Conservation (phyloP, 768 basidiomycete species). For the Strobilomyces dryophilus region DNA sequence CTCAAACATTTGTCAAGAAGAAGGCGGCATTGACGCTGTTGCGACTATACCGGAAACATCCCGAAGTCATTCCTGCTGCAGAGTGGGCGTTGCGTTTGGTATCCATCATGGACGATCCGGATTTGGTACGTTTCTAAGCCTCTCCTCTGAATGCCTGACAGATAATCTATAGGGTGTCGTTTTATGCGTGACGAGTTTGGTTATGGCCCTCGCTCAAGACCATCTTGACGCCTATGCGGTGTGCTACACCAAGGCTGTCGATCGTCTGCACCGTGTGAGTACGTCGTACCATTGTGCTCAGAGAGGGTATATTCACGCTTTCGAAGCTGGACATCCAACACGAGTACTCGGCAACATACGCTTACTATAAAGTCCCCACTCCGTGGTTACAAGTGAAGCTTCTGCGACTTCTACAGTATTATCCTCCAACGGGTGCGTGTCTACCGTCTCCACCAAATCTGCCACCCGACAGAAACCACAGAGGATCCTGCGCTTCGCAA, state of each 20-base stretch:
- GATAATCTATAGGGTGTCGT: conserved; percentile 73
- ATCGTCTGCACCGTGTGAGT: conserved; percentile 76
- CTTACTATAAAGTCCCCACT: conserved; percentile 96
- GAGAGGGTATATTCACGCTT: conserved; percentile 7
- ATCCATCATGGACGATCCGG: conserved; percentile 91
- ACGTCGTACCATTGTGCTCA: neutral
- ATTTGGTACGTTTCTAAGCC: conserved; percentile 54
- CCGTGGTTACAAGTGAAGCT: conserved; percentile 98
- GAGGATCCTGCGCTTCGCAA: conserved; percentile 80
- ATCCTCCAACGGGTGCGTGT: conserved; percentile 82
- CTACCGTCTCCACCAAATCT: neutral
- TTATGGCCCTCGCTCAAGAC: conserved; percentile 93
- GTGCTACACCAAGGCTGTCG: conserved; percentile 93
- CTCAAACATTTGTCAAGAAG: conserved; percentile 94
- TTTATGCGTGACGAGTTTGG: conserved; percentile 86
- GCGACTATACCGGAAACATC: conserved; percentile 92
- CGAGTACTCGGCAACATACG: conserved; percentile 84
- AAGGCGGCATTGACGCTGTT: conserved; percentile 95
- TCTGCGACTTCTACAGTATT: conserved; percentile 88
- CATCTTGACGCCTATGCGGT: conserved; percentile 86
- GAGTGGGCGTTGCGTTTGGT: conserved; percentile 97
- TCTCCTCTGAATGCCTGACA: neutral
- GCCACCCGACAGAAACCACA: conserved; percentile 28
- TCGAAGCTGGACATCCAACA: conserved; percentile 83
- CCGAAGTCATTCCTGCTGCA: conserved; percentile 85